Conservation (phyloP, 331 rosid genomes). For the Malus hybrid region DNA sequence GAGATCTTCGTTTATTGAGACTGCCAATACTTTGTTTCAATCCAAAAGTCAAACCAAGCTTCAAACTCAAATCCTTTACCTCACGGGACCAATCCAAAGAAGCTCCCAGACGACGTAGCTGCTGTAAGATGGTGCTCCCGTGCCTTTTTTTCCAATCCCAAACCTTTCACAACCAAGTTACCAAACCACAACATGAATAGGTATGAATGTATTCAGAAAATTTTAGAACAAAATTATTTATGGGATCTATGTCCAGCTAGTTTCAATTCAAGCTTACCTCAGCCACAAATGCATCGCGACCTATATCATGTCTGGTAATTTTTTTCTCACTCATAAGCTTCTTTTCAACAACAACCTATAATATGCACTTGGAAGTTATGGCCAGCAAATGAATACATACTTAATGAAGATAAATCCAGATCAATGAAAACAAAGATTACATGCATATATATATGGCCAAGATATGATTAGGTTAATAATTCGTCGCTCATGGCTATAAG, state of each 20-base stretch:
- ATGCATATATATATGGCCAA: too few species aligned
- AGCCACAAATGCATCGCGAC: conserved; percentile 65
- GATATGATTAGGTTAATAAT: too few species aligned
- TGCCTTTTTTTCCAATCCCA: conserved; percentile 85
- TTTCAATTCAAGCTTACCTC: conserved; percentile 46
- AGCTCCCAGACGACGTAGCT: conserved; percentile 82
- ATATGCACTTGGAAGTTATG: background rate
- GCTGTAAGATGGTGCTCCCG: conserved; percentile 76
- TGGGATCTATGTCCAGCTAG: too few species aligned
- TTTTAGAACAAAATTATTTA: too few species aligned
- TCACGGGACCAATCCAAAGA: conserved; percentile 98
- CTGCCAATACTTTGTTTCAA: too few species aligned
- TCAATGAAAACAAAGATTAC: background rate
- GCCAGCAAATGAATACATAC: background rate
- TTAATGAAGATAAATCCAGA: background rate
- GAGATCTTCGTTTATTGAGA: background rate
- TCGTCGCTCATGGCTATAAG: background rate
- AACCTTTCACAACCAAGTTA: conserved; percentile 45
- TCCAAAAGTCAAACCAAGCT: background rate
- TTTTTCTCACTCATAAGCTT: conserved; percentile 74
- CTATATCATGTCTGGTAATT: conserved; percentile 74
- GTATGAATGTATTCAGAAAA: too few species aligned
- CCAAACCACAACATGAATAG: background rate
- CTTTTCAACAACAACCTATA: conserved; percentile 95
- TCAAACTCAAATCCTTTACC: conserved; percentile 32